Conservation (phyloP, 768 basidiomycete species). For the Collybia mongolica region DNA sequence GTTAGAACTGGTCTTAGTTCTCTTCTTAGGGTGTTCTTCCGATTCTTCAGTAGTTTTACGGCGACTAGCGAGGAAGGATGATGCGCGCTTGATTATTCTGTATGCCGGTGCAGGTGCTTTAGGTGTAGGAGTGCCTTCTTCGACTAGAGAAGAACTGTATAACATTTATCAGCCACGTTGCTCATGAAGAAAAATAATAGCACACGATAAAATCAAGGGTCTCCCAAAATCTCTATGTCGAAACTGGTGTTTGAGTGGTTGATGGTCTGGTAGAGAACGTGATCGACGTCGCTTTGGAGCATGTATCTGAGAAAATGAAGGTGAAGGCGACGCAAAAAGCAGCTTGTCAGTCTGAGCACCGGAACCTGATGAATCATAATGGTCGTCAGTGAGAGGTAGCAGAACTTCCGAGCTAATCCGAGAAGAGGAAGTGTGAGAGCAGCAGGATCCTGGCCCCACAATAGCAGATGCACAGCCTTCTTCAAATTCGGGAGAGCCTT, state of each 20-base stretch:
- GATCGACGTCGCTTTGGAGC: slow-evolving; percentile 1
- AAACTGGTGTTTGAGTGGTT: neutral
- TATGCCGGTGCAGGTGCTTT: neutral
- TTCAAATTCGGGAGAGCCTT: neutral
- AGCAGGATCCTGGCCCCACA: neutral
- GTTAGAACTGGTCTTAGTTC: neutral
- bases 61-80: neutral
- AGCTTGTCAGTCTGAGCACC: neutral
- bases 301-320: neutral
- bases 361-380: neutral
- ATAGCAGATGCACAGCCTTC: neutral
- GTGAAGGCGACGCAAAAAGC: slow-evolving; percentile 2
- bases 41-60: neutral
- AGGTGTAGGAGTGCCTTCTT: neutral
- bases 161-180: neutral
- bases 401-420: neutral
- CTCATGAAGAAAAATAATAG: neutral
- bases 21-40: neutral
- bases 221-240: neutral
- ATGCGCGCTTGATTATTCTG: neutral
- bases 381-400: neutral
- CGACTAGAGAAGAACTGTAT: neutral
- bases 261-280: neutral
- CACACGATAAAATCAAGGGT: neutral
- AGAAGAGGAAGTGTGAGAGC: neutral